A percentile compares a stretch with the other conserved stretches of the same genome.
phyloP scores from a whole-genome alignment of 345 rosid species.

The Aquilaria malaccensis region DNA sequence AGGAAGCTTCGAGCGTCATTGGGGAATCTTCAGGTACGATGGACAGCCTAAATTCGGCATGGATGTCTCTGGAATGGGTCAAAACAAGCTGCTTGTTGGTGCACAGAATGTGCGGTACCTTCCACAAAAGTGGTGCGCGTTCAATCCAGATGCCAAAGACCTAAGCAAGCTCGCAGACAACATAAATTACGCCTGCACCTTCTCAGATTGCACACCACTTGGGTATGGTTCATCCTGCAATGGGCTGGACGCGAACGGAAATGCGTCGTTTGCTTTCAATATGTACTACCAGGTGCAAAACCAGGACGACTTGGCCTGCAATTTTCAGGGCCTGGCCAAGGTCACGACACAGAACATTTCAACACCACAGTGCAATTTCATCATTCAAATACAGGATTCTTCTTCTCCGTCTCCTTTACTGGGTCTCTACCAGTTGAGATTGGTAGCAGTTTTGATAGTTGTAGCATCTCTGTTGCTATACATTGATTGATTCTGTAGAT shows the following conservation, averaged over 20 bases:
- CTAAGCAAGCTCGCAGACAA: slow-evolving; percentile 57
- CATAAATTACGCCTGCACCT: slow-evolving; percentile 62
- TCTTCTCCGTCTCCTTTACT: slow-evolving; percentile 10
- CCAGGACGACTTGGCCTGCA: slow-evolving; percentile 56
- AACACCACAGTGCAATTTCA: slow-evolving; percentile 52
- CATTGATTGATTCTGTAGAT: background rate
- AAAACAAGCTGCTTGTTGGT: slow-evolving; percentile 41
- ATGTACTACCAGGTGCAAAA: slow-evolving; percentile 65
- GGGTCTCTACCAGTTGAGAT: background rate
- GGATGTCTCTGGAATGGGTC: slow-evolving; percentile 62
- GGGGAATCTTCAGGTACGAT: slow-evolving; percentile 79
- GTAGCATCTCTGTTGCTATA: slow-evolving; percentile 11
- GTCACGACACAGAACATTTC: slow-evolving; percentile 50
- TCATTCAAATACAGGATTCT: slow-evolving; percentile 35
- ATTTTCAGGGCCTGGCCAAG: slow-evolving; percentile 53
- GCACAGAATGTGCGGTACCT: slow-evolving; percentile 62
- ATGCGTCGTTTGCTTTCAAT: slow-evolving; percentile 65
- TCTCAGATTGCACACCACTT: slow-evolving; percentile 54
- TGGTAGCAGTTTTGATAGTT: background rate
- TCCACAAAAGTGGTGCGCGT: slow-evolving; percentile 62
- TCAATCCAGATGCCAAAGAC: slow-evolving; percentile 56
- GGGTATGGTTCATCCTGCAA: slow-evolving; percentile 67
- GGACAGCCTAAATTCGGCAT: slow-evolving; percentile 72
- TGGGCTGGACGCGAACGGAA: slow-evolving; percentile 44
- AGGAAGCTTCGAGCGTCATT: slow-evolving; percentile 82